Evolutionary conservation across 345 rosid genomes (phyloP), one percentile per base, ranked within the genome.

Genomic region (Eucalyptus cloeziana): DNA sequence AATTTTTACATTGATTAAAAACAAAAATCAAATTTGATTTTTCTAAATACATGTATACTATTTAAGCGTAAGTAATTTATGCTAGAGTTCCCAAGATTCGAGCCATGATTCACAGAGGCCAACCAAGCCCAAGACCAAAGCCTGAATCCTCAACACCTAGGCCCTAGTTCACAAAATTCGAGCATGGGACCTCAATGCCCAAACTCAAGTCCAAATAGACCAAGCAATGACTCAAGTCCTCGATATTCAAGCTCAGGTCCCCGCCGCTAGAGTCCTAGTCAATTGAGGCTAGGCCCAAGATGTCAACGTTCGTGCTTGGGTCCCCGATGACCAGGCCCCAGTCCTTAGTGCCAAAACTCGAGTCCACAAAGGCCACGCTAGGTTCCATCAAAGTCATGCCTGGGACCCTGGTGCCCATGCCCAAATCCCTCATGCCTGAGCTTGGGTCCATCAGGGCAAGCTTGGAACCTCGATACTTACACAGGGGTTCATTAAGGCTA

Each of bases 311-410:
- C 7, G 15, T 60, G 69, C 69, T 30, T 7, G 0, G 2, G 31
- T 60, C 69, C 31, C 0, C 0, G 4, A 60, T 27, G 15, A 60
- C 8, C 2, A 0, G 1, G 7, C 31, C 7, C 14, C 1, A 27
- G 4, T 60, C 16, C 69, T 60, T 13, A 15, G 31, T 13, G 31
- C 31, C 4, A 6, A 6, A 27, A 13, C 16, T 27, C 3, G 0
- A 27, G 69, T 60, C 31, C 69, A 60, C 8, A 27, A 13, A 60
- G 31, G 8, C 13, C 1, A 30, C 6, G 13, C 30, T 24, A 22
- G 62, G 6, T 2, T 56, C 62, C 30, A 24, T 56, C 2, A 5
- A 24, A 56, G 62, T 56, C 3, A 56, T 1, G 69, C 31, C 4
- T 60, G 2, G 8, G 31, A 60, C 69, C 69, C 1, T 0, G 2